Evolutionary conservation across 2,329 filamentous ascomycete species (phyloP), one percentile per base, ranked within the genome.

Genomic region (Endocalyx cinctus): DNA sequence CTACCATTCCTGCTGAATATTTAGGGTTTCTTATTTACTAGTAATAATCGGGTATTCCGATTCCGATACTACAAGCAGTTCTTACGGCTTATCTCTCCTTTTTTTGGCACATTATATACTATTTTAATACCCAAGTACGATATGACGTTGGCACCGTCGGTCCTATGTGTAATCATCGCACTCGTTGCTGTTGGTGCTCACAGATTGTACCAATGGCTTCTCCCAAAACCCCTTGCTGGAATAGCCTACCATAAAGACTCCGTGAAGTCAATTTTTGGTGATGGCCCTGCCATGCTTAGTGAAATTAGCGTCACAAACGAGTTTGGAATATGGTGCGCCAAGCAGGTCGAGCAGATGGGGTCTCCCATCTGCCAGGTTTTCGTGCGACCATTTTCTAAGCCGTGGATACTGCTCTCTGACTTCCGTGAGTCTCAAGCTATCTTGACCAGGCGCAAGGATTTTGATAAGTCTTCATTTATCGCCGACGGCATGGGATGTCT

Each of bases 141-240:
- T n/a, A n/a, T n/a, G n/a, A n/a, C n/a, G n/a, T n/a, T n/a, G n/a
- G n/a, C n/a, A n/a, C n/a, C n/a, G n/a, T n/a, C n/a, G n/a, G n/a
- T n/a, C n/a, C n/a, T n/a, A n/a, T n/a, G n/a, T n/a, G n/a, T n/a
- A n/a, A n/a, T n/a, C n/a, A n/a, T n/a, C n/a, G n/a, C n/a, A n/a
- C n/a, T n/a, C n/a, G n/a, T n/a, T n/a, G n/a, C n/a, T n/a, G n/a
- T n/a, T n/a, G n/a, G n/a, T n/a, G n/a, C n/a, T n/a, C n/a, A n/a
- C n/a, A n/a, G n/a, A 39, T n/a, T 15, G 14, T 36, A 33, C 25
- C 32, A 25, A 27, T 25, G 43, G 41, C 35, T 38, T 10, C 31
- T 43, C n/a, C 43, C 43, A 11, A 43, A 43, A 20, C 43, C 43
- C 5, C 17, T 46, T 5, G 41, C 41, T 17, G 41, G 37, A 4